A percentile compares a stretch with the other conserved stretches of the same genome.
phyloP scores from a whole-genome alignment of 176 grass and related monocot genomes.

The Eragrostis nindensis region DNA sequence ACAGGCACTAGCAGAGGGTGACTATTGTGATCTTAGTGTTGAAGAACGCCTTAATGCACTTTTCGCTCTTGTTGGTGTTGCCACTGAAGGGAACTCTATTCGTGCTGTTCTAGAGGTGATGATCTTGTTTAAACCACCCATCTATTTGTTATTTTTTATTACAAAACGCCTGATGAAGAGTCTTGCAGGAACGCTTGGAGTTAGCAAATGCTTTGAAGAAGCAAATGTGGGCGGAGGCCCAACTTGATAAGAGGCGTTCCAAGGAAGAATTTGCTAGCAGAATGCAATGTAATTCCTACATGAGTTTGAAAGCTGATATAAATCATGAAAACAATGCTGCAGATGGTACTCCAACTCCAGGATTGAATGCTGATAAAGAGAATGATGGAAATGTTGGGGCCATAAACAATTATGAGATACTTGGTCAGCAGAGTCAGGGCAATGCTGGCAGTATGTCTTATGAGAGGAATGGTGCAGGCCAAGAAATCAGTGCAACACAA shows the following conservation, averaged over 20 bases:
- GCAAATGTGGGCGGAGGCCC: slow-evolving; percentile 96
- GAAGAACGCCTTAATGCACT: slow-evolving; percentile 91
- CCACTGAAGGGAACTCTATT: slow-evolving; percentile 78
- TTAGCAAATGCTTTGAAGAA: slow-evolving; percentile 95
- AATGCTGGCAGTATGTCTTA: slow-evolving; percentile 47
- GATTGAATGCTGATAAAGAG: slow-evolving; percentile 47
- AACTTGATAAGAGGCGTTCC: slow-evolving; percentile 84
- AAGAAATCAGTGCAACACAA: slow-evolving; percentile 54
- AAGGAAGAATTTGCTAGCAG: slow-evolving; percentile 79
- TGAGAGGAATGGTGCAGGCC: slow-evolving; percentile 69
- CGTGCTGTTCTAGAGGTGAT: slow-evolving; percentile 65
- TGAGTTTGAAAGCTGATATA: slow-evolving; percentile 53
- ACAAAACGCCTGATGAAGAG: slow-evolving; percentile 26
- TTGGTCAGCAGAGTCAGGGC: slow-evolving; percentile 50
- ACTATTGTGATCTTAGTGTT: slow-evolving; percentile 88
- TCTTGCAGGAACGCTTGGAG: slow-evolving; percentile 91
- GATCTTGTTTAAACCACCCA: slow-evolving; percentile 8
- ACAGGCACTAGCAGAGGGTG: slow-evolving; percentile 76
- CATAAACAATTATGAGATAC: slow-evolving; percentile 49
- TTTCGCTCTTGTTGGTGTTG: slow-evolving; percentile 78
- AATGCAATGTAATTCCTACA: slow-evolving; percentile 71
- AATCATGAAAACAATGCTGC: slow-evolving; percentile 55
- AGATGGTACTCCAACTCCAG: slow-evolving; percentile 53
- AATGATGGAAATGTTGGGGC: slow-evolving; percentile 48
- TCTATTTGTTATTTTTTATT: slow-evolving; percentile 32